These are phyloP conservation scores for Umbelopsis sp. DNA, from an alignment of 192 early-diverging fungal genomes.

Conservation along the genomic window DNA sequence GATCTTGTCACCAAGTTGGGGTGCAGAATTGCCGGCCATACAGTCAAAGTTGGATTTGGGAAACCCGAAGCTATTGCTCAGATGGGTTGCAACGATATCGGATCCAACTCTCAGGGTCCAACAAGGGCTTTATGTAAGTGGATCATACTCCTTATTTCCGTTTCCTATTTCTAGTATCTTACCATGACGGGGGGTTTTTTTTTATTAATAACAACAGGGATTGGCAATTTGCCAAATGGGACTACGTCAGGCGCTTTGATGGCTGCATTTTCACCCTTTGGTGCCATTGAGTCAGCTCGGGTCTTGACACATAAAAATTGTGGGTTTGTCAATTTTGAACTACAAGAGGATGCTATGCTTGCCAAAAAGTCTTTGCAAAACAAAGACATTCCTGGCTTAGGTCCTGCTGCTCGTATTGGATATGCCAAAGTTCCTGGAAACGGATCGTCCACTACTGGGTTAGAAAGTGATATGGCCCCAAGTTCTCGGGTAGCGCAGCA, in stretches of 20 bases:
- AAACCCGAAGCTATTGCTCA: conserved; percentile 60
- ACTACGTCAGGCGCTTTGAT: conserved; percentile 75
- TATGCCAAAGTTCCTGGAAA: conserved; percentile 89
- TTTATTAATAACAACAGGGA: conserved; percentile 54
- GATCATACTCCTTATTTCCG: not conserved
- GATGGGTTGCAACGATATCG: conserved; percentile 5
- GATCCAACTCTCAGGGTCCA: conserved; percentile 45
- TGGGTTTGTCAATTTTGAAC: conserved; percentile 95
- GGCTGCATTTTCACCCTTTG: conserved; percentile 77
- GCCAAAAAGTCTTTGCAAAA: conserved; percentile 88
- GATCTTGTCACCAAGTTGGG: conserved; percentile 71
- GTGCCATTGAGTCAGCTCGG: conserved; percentile 90
- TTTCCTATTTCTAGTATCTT: not conserved
- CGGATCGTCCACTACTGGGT: conserved; percentile 41
- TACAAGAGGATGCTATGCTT: conserved; percentile 86
- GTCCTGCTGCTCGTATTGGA: conserved; percentile 84
- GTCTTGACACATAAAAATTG: conserved; percentile 96
- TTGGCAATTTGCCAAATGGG: conserved; percentile 90
- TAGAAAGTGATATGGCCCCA: not conserved
- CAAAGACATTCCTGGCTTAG: conserved; percentile 79
- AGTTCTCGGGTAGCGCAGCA: not conserved
- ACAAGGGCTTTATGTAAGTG: conserved; percentile 78
- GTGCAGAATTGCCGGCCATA: conserved; percentile 74
- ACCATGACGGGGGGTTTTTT: no score
- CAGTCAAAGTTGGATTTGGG: conserved; percentile 81